Percentiles rank a stretch among this genome's conserved stretches.
phyloP scores from a whole-genome alignment of 2,329 filamentous ascomycete genomes.

The Trichoderma arundinaceum region DNA sequence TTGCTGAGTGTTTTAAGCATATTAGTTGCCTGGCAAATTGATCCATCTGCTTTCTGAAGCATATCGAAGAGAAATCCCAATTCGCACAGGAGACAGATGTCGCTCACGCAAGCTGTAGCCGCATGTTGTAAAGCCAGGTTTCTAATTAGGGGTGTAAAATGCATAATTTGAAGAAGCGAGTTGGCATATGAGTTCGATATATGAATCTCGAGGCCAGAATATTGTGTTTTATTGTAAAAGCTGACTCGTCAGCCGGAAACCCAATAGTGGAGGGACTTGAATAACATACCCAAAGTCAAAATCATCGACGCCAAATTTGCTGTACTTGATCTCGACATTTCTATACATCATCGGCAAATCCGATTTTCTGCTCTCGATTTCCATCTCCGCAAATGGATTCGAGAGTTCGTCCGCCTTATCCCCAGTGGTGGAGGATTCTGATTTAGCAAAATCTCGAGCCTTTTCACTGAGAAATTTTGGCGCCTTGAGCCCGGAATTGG shows the following conservation, averaged over 20 bases:
- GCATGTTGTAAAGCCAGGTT: constrained; percentile 90
- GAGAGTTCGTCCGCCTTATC: constrained; percentile 61
- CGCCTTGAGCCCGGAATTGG: constrained; percentile 67
- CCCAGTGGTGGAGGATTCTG: constrained; percentile 49
- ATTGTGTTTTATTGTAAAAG: constrained; percentile 92
- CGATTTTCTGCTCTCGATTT: constrained; percentile 75
- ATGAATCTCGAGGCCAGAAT: constrained; percentile 92
- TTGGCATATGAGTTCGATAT: constrained; percentile 98
- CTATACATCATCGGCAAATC: constrained; percentile 90
- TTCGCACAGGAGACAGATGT: constrained; percentile 89
- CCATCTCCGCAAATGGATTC: constrained; percentile 69
- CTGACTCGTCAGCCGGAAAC: constrained; percentile 51
- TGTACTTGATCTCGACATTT: constrained; percentile 97
- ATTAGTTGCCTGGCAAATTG: constrained; percentile 96
- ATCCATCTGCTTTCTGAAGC: constrained; percentile 92
- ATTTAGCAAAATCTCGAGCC: constrained; percentile 68
- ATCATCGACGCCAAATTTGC: constrained; percentile 98
- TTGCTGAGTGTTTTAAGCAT: constrained; percentile 87
- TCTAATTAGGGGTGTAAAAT: constrained; percentile 85
- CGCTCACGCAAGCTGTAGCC: constrained; percentile 80
- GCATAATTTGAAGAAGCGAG: constrained; percentile 85
- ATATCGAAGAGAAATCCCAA: constrained; percentile 96
- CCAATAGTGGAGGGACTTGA: constrained; percentile 25
- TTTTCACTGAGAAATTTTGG: constrained; percentile 97
- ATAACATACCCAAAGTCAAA: constrained; percentile 85